phyloP scores from a whole-genome alignment of 2,329 filamentous ascomycete species.

The Aspergillus sp. region DNA sequence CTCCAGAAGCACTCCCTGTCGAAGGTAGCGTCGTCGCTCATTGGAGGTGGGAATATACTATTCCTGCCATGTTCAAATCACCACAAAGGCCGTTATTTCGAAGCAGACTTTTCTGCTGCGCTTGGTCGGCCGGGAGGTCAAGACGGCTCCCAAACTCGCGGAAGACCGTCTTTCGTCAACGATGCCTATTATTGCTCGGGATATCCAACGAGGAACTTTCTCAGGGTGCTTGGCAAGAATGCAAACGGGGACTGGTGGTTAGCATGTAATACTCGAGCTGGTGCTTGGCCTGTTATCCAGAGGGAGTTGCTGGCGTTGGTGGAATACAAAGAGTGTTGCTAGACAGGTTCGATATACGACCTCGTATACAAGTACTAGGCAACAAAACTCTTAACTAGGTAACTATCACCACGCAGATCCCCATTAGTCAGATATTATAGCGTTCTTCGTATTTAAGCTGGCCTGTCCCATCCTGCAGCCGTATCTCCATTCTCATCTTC shows the following conservation, averaged over 20 bases:
- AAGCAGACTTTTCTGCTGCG: background rate
- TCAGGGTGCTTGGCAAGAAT: background rate
- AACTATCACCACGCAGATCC: too few species aligned
- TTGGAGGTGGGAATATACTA: background rate
- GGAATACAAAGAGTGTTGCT: background rate
- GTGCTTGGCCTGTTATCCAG: background rate
- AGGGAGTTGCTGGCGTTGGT: background rate
- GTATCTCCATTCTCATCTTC: too few species aligned
- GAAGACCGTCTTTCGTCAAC: background rate
- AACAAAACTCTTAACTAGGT: too few species aligned
- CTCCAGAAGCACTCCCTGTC: background rate
- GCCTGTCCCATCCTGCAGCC: too few species aligned
- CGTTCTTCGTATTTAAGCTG: too few species aligned
- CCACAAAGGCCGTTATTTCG: background rate
- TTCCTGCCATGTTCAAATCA: background rate
- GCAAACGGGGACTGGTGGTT: background rate
- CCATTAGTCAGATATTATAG: too few species aligned
- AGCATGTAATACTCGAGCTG: background rate
- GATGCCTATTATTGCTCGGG: background rate
- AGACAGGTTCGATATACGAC: too few species aligned
- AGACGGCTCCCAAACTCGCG: too few species aligned
- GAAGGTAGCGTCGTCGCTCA: background rate
- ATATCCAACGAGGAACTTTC: background rate
- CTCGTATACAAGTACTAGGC: too few species aligned
- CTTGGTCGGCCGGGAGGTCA: accelerated